Evolutionary conservation across 345 rosid species (phyloP).

Genomic region (Dovyalis caffra): DNA sequence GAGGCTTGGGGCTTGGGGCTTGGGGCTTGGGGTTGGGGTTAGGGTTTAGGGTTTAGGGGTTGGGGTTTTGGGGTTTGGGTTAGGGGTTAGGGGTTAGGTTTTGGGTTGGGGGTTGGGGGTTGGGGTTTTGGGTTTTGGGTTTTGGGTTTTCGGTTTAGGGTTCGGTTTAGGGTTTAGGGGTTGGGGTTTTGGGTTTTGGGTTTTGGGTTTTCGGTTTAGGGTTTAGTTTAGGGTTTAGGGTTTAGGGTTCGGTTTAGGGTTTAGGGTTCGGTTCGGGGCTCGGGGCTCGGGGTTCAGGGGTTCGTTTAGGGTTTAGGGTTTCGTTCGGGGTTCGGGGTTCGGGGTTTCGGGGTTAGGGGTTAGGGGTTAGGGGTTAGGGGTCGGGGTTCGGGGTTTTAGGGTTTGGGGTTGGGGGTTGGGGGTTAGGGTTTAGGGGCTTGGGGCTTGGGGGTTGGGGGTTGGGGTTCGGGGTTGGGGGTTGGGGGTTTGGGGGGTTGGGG

Average conservation of each 20-base stretch:
- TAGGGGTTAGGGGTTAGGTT: too few relatives aligned
- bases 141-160: conserved; percentile 18
- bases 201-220: conserved; percentile 13
- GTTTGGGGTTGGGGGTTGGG: not conserved
- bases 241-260: conserved; percentile 1
- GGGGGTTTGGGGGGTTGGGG: not conserved
- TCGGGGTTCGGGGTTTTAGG: not conserved
- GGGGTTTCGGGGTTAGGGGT: not conserved
- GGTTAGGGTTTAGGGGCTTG: not conserved
- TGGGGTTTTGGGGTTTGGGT: not conserved
- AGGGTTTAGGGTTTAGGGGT: not conserved
- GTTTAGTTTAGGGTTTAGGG: conserved; percentile 14
- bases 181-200: conserved; percentile 17
- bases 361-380: not conserved
- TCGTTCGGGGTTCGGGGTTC: not conserved
- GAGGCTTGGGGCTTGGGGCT: not conserved
- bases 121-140: not conserved
- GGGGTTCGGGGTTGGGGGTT: not conserved
- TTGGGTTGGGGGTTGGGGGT: too few relatives aligned
- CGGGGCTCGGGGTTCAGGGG: conserved; percentile 15
- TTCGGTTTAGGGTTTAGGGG: conserved; percentile 13
- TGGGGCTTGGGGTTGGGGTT: not conserved
- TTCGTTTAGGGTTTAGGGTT: not conserved
- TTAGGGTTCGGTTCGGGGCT: conserved; percentile 8
- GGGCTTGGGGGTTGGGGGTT: too few relatives aligned